Evolutionary conservation across 768 basidiomycete genomes (phyloP).

Genomic region (Lactarius akahatsu): DNA sequence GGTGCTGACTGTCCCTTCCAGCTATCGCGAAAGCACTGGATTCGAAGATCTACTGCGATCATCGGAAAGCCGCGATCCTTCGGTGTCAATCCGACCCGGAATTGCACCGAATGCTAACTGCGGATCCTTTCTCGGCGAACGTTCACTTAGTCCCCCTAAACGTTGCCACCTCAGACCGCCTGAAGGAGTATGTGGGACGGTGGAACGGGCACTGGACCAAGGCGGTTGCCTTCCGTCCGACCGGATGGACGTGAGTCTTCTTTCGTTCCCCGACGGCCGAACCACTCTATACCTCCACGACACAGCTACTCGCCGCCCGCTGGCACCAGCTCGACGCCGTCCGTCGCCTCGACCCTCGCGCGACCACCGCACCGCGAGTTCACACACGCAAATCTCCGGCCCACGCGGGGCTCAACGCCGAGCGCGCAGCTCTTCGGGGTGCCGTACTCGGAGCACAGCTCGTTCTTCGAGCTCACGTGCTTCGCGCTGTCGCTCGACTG

Average conservation of each 20-base stretch:
- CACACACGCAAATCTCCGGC: conserved; percentile 64
- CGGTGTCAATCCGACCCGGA: conserved; percentile 84
- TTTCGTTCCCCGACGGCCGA: background rate
- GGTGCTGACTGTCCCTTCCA: conserved; percentile 33
- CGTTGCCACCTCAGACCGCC: conserved; percentile 69
- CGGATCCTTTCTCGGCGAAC: conserved; percentile 69
- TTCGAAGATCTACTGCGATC: conserved; percentile 87
- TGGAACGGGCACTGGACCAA: conserved; percentile 70
- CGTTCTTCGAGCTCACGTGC: conserved; percentile 93
- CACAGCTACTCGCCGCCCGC: conserved; percentile 64
- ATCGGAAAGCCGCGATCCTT: conserved; percentile 80
- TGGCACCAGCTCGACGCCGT: conserved; percentile 59
- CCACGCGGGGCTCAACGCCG: conserved; percentile 68
- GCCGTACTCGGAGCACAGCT: conserved; percentile 94
- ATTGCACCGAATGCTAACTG: conserved; percentile 72
- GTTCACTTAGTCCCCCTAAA: conserved; percentile 87
- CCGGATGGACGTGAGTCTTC: conserved; percentile 89
- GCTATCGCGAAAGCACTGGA: conserved; percentile 82
- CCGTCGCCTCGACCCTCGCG: conserved; percentile 67
- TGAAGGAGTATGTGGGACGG: conserved; percentile 73
- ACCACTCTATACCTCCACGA: too few relatives aligned
- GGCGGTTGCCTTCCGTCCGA: conserved; percentile 84
- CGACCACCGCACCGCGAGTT: conserved; percentile 66
- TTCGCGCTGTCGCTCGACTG: conserved; percentile 88
- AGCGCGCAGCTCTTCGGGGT: conserved; percentile 75